A percentile compares a stretch with the other conserved stretches of the same genome.
phyloP scores from a whole-genome alignment of 495 filamentous ascomycete genomes.

The Bombardia bombarda region DNA sequence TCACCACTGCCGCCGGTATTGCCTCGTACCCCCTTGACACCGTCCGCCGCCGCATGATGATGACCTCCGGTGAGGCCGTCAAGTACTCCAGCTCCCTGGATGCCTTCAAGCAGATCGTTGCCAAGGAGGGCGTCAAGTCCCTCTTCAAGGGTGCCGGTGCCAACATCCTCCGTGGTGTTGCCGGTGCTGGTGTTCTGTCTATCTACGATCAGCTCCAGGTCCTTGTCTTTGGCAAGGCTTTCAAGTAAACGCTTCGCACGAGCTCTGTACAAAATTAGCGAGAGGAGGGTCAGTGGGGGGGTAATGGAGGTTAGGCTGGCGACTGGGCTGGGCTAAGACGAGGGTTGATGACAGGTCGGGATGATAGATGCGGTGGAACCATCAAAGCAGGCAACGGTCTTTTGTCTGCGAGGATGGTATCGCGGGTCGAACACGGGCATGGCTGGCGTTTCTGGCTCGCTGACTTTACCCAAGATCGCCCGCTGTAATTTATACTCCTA shows the following conservation, averaged over 20 bases:
- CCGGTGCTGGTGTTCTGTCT: conserved; percentile 99
- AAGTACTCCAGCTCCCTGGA: conserved; percentile 96
- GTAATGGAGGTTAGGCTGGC: conserved; percentile 10
- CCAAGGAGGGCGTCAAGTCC: conserved; percentile 91
- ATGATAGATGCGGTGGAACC: conserved; percentile 16
- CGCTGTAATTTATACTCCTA: conserved; percentile 55
- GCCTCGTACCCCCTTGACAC: conserved; percentile 99
- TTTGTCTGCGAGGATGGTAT: conserved; percentile 19
- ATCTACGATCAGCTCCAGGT: conserved; percentile 99
- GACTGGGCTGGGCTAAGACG: conserved; percentile 14
- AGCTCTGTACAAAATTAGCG: conserved; percentile 26
- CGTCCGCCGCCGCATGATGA: conserved; percentile 99
- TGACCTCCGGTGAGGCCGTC: conserved; percentile 95
- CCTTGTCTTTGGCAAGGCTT: conserved; percentile 98
- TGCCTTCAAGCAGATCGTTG: conserved; percentile 90
- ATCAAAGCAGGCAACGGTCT: too few species aligned
- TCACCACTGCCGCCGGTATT: conserved; percentile 99
- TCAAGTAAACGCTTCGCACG: too few species aligned
- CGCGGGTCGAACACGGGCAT: conserved; percentile 23
- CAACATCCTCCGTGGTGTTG: conserved; percentile 99
- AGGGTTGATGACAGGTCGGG: conserved; percentile 8
- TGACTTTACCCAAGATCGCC: conserved; percentile 23
- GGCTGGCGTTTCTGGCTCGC: conserved; percentile 27
- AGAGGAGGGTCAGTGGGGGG: conserved; percentile 21
- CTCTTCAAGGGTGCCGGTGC: conserved; percentile 99